A percentile compares a stretch with the other conserved stretches of the same genome.
Conservation (phyloP, 73 alveolate species). For the Paramecium octaurelia region DNA sequence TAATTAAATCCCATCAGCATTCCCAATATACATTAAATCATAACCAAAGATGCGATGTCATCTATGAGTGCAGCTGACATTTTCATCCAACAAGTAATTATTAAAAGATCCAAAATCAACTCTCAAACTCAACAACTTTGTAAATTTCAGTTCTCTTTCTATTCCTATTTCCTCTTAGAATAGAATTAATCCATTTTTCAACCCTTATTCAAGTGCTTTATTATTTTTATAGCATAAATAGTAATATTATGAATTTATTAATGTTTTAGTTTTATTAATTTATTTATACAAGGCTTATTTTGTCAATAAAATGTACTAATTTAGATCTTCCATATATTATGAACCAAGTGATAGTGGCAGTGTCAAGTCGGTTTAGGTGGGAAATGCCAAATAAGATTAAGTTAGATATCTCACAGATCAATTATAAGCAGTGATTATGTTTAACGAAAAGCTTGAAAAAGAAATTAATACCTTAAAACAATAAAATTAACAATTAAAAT, state of each 20-base stretch:
- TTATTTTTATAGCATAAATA: too few species aligned
- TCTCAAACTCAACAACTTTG: too few species aligned
- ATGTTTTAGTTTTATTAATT: neutral
- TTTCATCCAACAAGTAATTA: slow-evolving; percentile 9
- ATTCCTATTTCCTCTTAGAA: neutral
- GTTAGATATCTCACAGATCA: slow-evolving; percentile 22
- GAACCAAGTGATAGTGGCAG: slow-evolving; percentile 44
- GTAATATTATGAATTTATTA: neutral
- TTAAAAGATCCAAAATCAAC: neutral
- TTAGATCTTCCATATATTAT: slow-evolving; percentile 16
- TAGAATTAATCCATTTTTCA: neutral
- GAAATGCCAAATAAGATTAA: slow-evolving; percentile 11
- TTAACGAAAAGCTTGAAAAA: slow-evolving; percentile 34
- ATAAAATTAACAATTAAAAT: neutral
- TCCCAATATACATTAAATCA: neutral
- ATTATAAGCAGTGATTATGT: slow-evolving; percentile 22
- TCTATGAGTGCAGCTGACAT: too few species aligned
- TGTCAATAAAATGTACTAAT: slow-evolving; percentile 14
- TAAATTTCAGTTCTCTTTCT: neutral
- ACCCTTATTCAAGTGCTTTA: neutral
- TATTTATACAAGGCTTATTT: neutral
- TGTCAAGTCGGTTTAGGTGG: slow-evolving; percentile 40
- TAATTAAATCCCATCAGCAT: neutral
- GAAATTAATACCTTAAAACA: neutral
- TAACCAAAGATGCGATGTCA: too few species aligned